phyloP scores from a whole-genome alignment of 495 filamentous ascomycete species.

The Corynascus novoguineensis region DNA sequence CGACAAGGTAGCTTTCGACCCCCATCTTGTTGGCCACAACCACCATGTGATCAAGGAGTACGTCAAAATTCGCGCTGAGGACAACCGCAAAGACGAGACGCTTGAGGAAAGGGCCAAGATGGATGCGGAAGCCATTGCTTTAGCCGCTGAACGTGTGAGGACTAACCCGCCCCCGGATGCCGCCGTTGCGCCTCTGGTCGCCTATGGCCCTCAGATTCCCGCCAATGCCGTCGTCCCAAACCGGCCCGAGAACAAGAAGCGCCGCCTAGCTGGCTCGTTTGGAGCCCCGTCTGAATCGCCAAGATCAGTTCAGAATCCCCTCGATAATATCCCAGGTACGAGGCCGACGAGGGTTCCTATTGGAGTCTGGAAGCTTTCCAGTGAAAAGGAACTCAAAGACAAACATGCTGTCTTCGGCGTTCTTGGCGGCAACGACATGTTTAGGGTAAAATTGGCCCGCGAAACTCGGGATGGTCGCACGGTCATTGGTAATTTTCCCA shows the following conservation, averaged over 20 bases:
- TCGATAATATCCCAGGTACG: conserved; percentile 24
- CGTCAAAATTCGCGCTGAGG: conserved; percentile 46
- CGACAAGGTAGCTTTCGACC: conserved; percentile 46
- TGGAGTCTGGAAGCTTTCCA: conserved; percentile 47
- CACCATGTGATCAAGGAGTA: conserved; percentile 51
- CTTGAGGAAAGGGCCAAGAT: conserved; percentile 24
- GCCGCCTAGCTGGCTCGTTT: conserved; percentile 27
- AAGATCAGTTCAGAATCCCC: background rate
- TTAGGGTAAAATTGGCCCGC: conserved; percentile 47
- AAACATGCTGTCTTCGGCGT: conserved; percentile 51
- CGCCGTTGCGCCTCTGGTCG: conserved; percentile 30
- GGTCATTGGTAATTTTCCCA: conserved; percentile 46
- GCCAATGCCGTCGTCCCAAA: conserved; percentile 28
- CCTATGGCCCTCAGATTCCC: conserved; percentile 41
- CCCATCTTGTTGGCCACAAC: conserved; percentile 42
- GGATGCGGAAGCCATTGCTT: conserved; percentile 30
- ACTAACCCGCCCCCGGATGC: conserved; percentile 35
- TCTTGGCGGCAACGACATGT: conserved; percentile 48
- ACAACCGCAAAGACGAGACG: conserved; percentile 19
- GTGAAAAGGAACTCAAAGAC: conserved; percentile 30
- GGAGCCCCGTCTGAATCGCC: conserved; percentile 6
- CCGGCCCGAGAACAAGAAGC: conserved; percentile 36
- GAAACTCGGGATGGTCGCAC: conserved; percentile 46
- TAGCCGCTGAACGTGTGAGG: conserved; percentile 35
- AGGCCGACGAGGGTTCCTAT: conserved; percentile 46